phyloP scores from a whole-genome alignment of 2,329 filamentous ascomycete genomes.

The Fusarium sp. region DNA sequence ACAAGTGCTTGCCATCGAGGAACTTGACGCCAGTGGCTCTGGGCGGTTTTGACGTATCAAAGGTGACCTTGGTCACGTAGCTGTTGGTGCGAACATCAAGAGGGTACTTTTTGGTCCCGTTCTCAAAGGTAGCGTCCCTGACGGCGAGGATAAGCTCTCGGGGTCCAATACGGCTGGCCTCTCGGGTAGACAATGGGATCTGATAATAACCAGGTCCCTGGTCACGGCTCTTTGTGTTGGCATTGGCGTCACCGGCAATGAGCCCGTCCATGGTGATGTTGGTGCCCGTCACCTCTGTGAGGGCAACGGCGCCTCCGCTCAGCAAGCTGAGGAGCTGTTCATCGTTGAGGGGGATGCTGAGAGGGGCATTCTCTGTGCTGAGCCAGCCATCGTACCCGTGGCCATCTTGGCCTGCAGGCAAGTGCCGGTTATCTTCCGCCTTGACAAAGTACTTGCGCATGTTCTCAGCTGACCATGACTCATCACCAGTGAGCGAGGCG shows the following conservation, averaged over 20 bases:
- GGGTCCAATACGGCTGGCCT: slow-evolving; percentile 60
- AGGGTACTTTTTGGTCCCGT: slow-evolving; percentile 35
- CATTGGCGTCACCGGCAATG: slow-evolving; percentile 31
- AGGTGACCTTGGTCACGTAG: slow-evolving; percentile 51
- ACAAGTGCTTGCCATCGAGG: slow-evolving; percentile 42
- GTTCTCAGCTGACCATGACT: slow-evolving; percentile 64
- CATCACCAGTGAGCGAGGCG: slow-evolving; percentile 65
- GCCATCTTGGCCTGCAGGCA: slow-evolving; percentile 16
- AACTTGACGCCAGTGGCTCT: slow-evolving; percentile 48
- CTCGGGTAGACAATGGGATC: slow-evolving; percentile 63
- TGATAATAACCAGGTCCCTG: slow-evolving; percentile 58
- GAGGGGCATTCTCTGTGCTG: slow-evolving; percentile 31
- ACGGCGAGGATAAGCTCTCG: slow-evolving; percentile 62
- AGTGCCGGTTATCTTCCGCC: slow-evolving; percentile 65
- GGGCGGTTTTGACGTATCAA: slow-evolving; percentile 45
- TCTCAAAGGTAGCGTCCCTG: slow-evolving; percentile 25
- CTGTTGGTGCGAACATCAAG: slow-evolving; percentile 38
- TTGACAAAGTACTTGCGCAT: slow-evolving; percentile 68
- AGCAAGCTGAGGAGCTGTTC: slow-evolving; percentile 30
- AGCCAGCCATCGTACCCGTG: slow-evolving; percentile 41
- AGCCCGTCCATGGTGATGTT: slow-evolving; percentile 31
- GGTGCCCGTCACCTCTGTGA: slow-evolving; percentile 15
- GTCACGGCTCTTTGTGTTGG: slow-evolving; percentile 33
- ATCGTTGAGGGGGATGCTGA: slow-evolving; percentile 29
- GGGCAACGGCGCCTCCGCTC: slow-evolving; percentile 20